Base-by-base conservation (phyloP, 768 basidiomycete species). In the Roridomyces roridus region DNA sequence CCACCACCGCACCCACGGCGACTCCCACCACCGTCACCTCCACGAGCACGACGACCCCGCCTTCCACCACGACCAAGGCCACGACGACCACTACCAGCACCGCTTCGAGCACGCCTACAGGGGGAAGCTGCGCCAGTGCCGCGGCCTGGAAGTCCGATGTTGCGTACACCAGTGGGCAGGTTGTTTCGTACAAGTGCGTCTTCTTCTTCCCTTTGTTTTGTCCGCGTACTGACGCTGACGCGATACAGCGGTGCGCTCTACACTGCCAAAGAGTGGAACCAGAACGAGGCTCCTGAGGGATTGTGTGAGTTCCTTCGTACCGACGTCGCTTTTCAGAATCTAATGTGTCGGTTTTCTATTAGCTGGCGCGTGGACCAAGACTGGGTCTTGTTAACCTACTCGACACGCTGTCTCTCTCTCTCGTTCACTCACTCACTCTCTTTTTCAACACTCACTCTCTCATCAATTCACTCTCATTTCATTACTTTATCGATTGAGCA, bases 191-290 rank as follows among this genome's bases (percentile, higher is more conserved):
- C 44, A 44, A 36, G 59, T 34, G 39, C 42, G 39, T 51, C 40
- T 31, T 35, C 25, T 44, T 37, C 39, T 18, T 28, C 51, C 25
- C 43, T 44, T 39, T 21, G n/a, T 42, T 37, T 24, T 9, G 25
- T 29, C 3, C 35, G 24, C 46, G 25, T 31, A 26, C 37, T 47
- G 31, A 24, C n/a, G 17, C n/a, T n/a, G n/a, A n/a, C n/a, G n/a
- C n/a, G n/a, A n/a, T 23, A 44, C 25, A 62, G 60, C 35, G 56
- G 56, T 9, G 24, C 24, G 23, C 29, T 62, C 31, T 62, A 52
- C 50, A 62, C 60, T 28, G 56, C 55, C 9, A 61, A 44, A 50
- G 45, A 53, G 20, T 61, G 54, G 60, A 61, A 53, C 48, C 23
- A 24, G n/a, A 39, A 60, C 25, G 59, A 60, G 48, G 24, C 20